Base-by-base conservation (phyloP, 768 basidiomycete genomes). In the Butyriboletus loyo region DNA sequence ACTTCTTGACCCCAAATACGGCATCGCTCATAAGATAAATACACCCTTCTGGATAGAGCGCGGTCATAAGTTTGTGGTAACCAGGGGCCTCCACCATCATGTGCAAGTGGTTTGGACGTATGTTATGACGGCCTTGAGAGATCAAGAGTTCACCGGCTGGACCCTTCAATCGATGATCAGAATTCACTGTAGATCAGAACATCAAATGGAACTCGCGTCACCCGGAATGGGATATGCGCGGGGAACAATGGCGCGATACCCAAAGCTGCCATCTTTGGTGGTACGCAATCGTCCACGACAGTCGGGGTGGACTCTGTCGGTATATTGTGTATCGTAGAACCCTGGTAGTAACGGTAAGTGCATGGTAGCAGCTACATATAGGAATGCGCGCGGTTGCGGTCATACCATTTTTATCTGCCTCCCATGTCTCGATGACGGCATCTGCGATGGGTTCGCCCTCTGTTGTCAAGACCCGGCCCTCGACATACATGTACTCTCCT, bases 1-100 rank as follows among this genome's bases (percentile, higher is more conserved):
- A 89, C 43, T 79, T 78, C 68, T 89, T 89, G 22, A 89, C 90
- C 10, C 92, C 90, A 67, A 92, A 92, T 3, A 92, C 89, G 11
- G 81, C 76, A 63, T 93, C 91, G 53, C 83, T 89, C 7, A 68
- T 69, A 22, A 92, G 54, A 61, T 80, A 92, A 3, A 73, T 66
- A 58, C 90, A 87, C 5, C 82, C 84, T 50, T 86, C 80, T 14
- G 86, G 83, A 66, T 88, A 94, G 10, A 92, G 66, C 1, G 90
- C 83, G 0, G 90, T 92, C 17, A 77, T 72, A 21, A 94, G 79
- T 39, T 80, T 86, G 63, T 83, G 83, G 66, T 76, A 92, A 28
- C 89, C 89, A 5, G 80, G 78, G 0, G 89, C 87, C 47, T 84
- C 70, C 50, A 91, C 74, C 73, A 83, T 76, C 54, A 92, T 70